phyloP scores from a whole-genome alignment of 805 yeast species.

The Hanseniaspora lachancei region DNA sequence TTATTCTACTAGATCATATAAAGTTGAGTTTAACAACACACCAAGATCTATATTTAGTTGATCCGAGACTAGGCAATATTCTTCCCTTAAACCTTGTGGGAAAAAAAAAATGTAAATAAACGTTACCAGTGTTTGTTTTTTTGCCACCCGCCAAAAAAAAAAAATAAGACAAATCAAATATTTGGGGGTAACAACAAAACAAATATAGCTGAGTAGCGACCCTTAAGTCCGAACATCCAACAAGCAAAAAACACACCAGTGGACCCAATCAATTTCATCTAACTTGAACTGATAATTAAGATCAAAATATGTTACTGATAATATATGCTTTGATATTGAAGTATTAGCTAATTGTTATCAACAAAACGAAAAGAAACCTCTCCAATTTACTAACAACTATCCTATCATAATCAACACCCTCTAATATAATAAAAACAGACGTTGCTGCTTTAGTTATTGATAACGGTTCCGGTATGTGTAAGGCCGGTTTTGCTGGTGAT shows the following conservation, averaged over 20 bases:
- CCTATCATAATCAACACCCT: background rate
- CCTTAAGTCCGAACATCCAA: too few relatives aligned
- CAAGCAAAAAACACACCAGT: too few relatives aligned
- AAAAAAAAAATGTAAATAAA: background rate
- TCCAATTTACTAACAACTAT: conserved; percentile 3
- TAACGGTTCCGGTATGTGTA: conserved; percentile 99
- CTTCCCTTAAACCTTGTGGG: background rate
- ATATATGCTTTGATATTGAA: too few relatives aligned
- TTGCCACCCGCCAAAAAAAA: background rate
- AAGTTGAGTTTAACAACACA: background rate
- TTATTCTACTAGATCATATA: too few relatives aligned
- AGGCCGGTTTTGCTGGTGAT: conserved; percentile 99
- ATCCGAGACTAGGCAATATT: background rate
- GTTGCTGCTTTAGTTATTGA: conserved; percentile 65
- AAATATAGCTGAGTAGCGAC: background rate
- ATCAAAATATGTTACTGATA: too few relatives aligned
- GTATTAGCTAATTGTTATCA: too few relatives aligned
- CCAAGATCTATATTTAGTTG: background rate
- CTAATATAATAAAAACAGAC: conserved; percentile 18
- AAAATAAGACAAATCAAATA: background rate
- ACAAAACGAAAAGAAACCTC: background rate
- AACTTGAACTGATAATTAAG: too few relatives aligned
- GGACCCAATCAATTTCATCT: too few relatives aligned
- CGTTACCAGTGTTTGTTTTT: background rate
- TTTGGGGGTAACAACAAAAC: background rate